Conservation (phyloP, 2,329 filamentous ascomycete genomes). For the Verruconis gallopava region DNA sequence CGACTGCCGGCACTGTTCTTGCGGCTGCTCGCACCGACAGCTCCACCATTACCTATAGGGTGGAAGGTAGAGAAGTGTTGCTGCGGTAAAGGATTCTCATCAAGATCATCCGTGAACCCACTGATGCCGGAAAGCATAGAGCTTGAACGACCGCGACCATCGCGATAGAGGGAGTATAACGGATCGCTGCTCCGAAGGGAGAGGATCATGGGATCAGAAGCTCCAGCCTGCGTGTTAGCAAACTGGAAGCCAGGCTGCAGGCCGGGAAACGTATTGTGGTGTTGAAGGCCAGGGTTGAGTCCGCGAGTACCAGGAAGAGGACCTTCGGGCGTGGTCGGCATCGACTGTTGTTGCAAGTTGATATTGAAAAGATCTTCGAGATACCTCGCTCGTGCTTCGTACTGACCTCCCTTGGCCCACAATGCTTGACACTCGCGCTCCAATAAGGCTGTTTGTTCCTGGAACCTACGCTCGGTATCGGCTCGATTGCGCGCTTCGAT, state of each 20-base stretch:
- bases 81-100: conserved; percentile 3
- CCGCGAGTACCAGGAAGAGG: conserved; percentile 40
- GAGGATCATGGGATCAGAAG: conserved; percentile 9
- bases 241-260: conserved; percentile 11
- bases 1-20: conserved; percentile 8
- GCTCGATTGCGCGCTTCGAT: conserved; percentile 23
- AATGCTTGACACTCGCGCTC: conserved; percentile 27
- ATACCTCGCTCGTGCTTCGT: conserved; percentile 24
- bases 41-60: conserved; percentile 2
- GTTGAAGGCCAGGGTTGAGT: conserved; percentile 18
- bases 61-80: conserved; percentile 1
- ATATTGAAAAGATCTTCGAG: conserved; percentile 23
- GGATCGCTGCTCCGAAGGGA: not conserved
- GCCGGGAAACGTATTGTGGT: conserved; percentile 16
- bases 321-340: conserved; percentile 46
- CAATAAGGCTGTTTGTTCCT: conserved; percentile 24
- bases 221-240: conserved; percentile 10
- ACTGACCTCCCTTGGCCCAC: conserved; percentile 23
- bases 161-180: conserved; percentile 3
- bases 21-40: not conserved
- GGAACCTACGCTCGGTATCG: conserved; percentile 25
- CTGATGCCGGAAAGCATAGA: conserved; percentile 40
- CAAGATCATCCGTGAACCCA: conserved; percentile 34
- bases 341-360: conserved; percentile 23
- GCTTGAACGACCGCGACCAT: conserved; percentile 32